Conservation (phyloP, 768 basidiomycete genomes). For the Pulveroboletus sp. region DNA sequence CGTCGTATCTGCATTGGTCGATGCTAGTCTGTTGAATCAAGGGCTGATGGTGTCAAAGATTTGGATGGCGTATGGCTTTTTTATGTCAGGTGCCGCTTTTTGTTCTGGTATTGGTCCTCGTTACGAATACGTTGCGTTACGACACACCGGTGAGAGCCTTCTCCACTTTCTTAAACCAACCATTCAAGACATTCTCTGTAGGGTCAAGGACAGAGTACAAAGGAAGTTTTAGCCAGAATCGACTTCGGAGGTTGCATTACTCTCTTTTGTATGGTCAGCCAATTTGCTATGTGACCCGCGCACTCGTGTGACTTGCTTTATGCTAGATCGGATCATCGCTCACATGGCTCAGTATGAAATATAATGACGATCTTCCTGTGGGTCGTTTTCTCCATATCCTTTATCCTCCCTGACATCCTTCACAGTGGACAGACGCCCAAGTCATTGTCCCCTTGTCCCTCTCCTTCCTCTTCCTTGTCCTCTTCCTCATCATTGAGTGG, state of each 20-base stretch:
- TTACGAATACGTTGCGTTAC: constrained; percentile 53
- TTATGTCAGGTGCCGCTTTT: constrained; percentile 67
- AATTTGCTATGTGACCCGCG: neutral
- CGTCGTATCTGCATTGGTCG: neutral
- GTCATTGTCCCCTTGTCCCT: constrained; percentile 49
- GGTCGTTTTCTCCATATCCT: constrained; percentile 8
- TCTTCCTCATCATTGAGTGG: constrained; percentile 60
- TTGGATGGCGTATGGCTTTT: no score
- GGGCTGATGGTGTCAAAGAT: constrained; percentile 33
- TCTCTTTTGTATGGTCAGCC: constrained; percentile 52
- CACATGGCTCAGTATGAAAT: constrained; percentile 65
- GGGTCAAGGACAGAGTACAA: constrained; percentile 61
- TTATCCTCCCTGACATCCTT: neutral
- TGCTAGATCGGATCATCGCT: constrained; percentile 54
- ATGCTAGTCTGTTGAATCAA: neutral
- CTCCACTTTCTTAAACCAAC: neutral
- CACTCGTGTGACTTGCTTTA: neutral
- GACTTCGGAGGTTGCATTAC: constrained; percentile 69
- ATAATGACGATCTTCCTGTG: constrained; percentile 61
- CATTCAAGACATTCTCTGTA: constrained; percentile 20
- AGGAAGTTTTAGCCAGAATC: constrained; percentile 69
- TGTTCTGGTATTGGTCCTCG: constrained; percentile 40
- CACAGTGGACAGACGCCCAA: constrained; percentile 49
- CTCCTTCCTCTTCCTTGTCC: constrained; percentile 39
- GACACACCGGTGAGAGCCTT: constrained; percentile 50